Evolutionary conservation across 176 grass and related monocot species (phyloP).

Genomic region (Otatea glauca): DNA sequence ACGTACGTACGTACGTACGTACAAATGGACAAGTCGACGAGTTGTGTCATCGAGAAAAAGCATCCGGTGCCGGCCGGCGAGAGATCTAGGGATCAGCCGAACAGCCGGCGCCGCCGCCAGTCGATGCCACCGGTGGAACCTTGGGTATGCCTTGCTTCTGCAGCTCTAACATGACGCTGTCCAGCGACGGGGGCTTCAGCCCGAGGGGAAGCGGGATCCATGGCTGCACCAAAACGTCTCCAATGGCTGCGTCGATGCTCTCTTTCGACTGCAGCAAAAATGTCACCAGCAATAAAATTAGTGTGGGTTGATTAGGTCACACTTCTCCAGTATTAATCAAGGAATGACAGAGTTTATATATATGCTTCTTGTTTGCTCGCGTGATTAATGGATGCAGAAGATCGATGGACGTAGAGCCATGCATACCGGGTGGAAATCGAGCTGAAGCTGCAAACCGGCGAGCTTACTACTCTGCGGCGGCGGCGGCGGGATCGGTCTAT

Average conservation of each 20-base stretch:
- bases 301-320: neutral
- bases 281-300: neutral
- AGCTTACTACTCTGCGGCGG: conserved; percentile 39
- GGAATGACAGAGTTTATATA: too few relatives aligned
- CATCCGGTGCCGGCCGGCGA: neutral
- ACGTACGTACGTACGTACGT: conserved; percentile 24
- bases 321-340: neutral
- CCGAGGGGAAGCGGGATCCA: conserved; percentile 94
- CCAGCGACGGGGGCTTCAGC: conserved; percentile 74
- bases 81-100: neutral
- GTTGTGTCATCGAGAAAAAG: conserved; percentile 23
- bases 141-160: conserved; percentile 78
- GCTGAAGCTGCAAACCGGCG: conserved; percentile 55
- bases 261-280: conserved; percentile 64
- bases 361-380: neutral
- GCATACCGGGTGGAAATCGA: conserved; percentile 70
- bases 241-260: conserved; percentile 89
- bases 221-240: conserved; percentile 95
- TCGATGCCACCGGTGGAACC: conserved; percentile 51
- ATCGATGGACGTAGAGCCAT: neutral
- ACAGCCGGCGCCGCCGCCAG: neutral
- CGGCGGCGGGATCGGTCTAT: conserved; percentile 52
- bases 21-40: conserved; percentile 56
- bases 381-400: neutral
- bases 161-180: conserved; percentile 82